These are phyloP conservation scores for Fallopia convolvulus DNA, from an alignment of 148 eudicot genomes.

Conservation along the genomic window DNA sequence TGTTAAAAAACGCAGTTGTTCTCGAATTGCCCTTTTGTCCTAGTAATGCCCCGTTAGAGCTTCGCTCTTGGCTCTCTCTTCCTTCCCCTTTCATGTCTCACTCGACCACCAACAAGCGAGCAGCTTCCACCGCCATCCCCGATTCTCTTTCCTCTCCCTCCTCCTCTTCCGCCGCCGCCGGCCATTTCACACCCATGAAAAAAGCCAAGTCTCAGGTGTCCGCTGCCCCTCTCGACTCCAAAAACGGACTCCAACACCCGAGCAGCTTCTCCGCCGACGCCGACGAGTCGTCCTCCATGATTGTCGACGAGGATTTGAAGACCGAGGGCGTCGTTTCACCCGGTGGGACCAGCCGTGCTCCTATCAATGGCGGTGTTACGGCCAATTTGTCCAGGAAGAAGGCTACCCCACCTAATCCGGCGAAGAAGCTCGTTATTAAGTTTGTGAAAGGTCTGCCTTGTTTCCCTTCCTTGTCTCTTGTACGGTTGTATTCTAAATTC, in stretches of 20 bases:
- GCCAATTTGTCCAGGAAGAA: constrained; percentile 79
- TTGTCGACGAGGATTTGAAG: constrained; percentile 39
- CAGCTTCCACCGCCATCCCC: constrained; percentile 17
- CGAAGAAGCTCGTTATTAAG: constrained; percentile 86
- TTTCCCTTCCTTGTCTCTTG: background rate
- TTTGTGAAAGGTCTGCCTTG: constrained; percentile 54
- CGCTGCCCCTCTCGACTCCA: constrained; percentile 28
- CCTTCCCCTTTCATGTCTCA: constrained; percentile 16
- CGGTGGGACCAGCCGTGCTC: background rate
- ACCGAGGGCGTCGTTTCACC: constrained; percentile 16
- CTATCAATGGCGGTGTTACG: constrained; percentile 29
- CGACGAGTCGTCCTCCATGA: constrained; percentile 21
- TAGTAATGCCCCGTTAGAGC: background rate
- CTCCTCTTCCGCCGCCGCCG: constrained; percentile 10
- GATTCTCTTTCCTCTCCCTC: constrained; percentile 18
- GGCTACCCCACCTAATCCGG: constrained; percentile 83
- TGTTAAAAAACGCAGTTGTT: background rate
- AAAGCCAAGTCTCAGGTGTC: constrained; percentile 56
- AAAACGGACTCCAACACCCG: constrained; percentile 26
- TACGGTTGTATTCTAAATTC: background rate
- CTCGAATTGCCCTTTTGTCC: background rate
- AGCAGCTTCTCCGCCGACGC: constrained; percentile 18
- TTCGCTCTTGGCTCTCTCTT: background rate
- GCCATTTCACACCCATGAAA: constrained; percentile 38
- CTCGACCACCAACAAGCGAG: constrained; percentile 14